A percentile compares a stretch with the other conserved stretches of the same genome.
These are phyloP conservation scores for Zymoseptoria tritici DNA, from an alignment of 2,329 filamentous ascomycete genomes.

Conservation along the genomic window DNA sequence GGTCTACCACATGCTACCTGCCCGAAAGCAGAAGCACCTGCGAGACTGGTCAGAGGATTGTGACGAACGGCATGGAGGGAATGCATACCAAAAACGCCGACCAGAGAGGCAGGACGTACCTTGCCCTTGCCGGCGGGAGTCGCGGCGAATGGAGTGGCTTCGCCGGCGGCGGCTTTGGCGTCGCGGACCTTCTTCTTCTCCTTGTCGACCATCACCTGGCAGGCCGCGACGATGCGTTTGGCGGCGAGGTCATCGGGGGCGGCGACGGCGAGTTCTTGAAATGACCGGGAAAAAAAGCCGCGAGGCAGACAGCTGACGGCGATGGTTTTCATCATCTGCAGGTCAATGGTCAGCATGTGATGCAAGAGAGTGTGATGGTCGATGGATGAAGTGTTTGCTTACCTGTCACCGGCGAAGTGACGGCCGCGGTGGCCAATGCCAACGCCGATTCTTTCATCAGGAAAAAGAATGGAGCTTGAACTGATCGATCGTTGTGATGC, in stretches of 20 bases:
- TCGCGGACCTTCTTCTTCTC: constrained; percentile 25
- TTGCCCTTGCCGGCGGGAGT: too few relatives aligned
- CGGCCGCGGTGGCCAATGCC: neutral
- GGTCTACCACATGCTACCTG: neutral
- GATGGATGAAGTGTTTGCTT: neutral
- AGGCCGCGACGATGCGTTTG: neutral
- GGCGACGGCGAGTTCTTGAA: neutral
- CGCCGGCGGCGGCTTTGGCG: constrained; percentile 8
- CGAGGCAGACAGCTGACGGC: neutral
- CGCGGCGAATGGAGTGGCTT: constrained; percentile 1
- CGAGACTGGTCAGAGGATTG: too few relatives aligned
- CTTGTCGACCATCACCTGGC: constrained; percentile 18
- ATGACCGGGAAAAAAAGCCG: neutral
- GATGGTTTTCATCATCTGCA: neutral
- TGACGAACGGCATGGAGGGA: too few relatives aligned
- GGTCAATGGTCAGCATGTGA: neutral
- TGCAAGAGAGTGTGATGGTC: neutral
- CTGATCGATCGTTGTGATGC: neutral
- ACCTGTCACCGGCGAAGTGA: neutral
- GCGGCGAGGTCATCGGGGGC: neutral
- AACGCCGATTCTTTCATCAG: neutral
- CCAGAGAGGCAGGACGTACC: too few relatives aligned
- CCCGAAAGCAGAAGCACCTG: too few relatives aligned
- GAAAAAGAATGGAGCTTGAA: neutral
- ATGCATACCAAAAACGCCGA: too few relatives aligned